These are phyloP conservation scores for Eucalyptus pauciflora DNA, from an alignment of 345 rosid species.

Conservation along the genomic window DNA sequence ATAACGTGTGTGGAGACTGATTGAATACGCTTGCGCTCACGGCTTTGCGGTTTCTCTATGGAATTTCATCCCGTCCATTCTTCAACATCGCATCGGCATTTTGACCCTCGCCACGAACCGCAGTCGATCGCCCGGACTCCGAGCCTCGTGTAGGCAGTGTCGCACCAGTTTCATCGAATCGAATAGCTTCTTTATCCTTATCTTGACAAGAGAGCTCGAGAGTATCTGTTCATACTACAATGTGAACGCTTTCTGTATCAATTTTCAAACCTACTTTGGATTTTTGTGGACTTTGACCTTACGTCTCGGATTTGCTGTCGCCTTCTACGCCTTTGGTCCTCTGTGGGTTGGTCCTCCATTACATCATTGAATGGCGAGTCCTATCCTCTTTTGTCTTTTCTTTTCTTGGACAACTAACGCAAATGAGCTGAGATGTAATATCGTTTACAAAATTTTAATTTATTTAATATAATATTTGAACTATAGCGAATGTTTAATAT, in stretches of 20 bases:
- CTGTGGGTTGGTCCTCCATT: not conserved
- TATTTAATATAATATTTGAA: not conserved
- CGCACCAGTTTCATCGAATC: not conserved
- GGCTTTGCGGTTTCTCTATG: not conserved
- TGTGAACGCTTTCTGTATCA: not conserved
- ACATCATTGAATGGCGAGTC: not conserved
- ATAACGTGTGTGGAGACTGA: not conserved
- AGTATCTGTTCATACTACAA: not conserved
- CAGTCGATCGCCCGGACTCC: not conserved
- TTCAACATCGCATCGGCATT: not conserved
- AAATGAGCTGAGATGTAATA: not conserved
- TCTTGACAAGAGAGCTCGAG: not conserved
- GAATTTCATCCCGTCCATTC: not conserved
- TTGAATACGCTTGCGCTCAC: not conserved
- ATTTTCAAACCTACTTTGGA: not conserved
- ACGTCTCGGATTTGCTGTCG: not conserved
- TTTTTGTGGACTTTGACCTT: not conserved
- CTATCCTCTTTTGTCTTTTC: not conserved
- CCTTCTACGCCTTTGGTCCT: not conserved
- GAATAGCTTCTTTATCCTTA: not conserved
- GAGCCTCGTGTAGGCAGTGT: not conserved
- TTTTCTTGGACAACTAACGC: not conserved
- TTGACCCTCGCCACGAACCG: not conserved
- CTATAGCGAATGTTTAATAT: not conserved
- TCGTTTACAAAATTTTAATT: fast-evolving